Percentiles rank a stretch among this genome's conserved stretches.
Conservation (phyloP, 1,284 basidiomycete genomes). For the Peniophora sp. region DNA sequence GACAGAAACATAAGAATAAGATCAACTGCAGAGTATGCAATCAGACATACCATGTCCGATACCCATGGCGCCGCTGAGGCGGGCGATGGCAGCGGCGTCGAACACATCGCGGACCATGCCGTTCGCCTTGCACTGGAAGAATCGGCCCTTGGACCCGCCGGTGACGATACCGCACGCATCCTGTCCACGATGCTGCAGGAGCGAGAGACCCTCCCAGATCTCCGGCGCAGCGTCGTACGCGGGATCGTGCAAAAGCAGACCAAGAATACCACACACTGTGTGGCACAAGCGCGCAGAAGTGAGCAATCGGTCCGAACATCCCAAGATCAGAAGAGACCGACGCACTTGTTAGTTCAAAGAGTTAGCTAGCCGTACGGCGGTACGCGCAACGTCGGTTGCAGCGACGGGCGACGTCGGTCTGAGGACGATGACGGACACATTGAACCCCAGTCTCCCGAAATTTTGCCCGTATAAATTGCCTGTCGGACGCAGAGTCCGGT, state of each 20-base stretch:
- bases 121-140: conserved; percentile 99
- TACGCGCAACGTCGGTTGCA: no score
- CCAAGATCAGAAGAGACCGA: no score
- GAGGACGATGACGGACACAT: no score
- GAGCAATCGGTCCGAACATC: no score
- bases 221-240: conserved; percentile 73
- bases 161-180: conserved; percentile 99
- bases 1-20: conserved; percentile 4
- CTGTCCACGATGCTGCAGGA: conserved; percentile 93
- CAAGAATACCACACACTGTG: conserved; percentile 85
- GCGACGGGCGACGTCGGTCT: no score
- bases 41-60: conserved; percentile 82
- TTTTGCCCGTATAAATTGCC: no score
- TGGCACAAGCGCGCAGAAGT: no score
- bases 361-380: no score
- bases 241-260: conserved; percentile 76
- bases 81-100: conserved; percentile 72
- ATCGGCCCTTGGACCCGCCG: conserved; percentile 89
- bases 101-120: conserved; percentile 99
- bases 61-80: conserved; percentile 91
- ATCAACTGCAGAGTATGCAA: conserved; percentile 1
- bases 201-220: conserved; percentile 85
- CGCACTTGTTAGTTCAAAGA: no score
- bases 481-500: no score
- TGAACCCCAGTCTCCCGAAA: no score